A percentile compares a stretch with the other conserved stretches of the same genome.
These are phyloP conservation scores for Stephanodiscus minutulus DNA, from an alignment of 108 stramenopile genomes.

Conservation along the genomic window DNA sequence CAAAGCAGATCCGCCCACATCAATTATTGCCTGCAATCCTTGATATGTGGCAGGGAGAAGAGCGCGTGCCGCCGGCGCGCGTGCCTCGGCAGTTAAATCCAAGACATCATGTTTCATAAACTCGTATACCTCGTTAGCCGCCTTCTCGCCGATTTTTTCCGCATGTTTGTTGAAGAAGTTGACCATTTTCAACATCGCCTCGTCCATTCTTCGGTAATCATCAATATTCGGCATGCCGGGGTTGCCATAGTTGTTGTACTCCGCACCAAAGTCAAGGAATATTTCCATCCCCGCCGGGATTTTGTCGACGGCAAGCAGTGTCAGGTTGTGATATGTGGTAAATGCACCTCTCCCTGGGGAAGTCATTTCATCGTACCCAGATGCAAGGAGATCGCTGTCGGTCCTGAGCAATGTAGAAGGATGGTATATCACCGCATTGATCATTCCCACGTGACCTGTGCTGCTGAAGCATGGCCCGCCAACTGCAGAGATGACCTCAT, in stretches of 20 bases:
- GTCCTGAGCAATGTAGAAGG: slow-evolving; percentile 43
- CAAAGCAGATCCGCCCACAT: slow-evolving; percentile 71
- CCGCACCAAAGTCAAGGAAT: slow-evolving; percentile 70
- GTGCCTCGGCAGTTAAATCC: slow-evolving; percentile 58
- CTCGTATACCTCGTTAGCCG: slow-evolving; percentile 67
- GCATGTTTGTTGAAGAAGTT: slow-evolving; percentile 58
- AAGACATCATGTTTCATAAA: slow-evolving; percentile 73
- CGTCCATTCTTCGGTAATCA: slow-evolving; percentile 74
- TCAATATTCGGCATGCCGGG: slow-evolving; percentile 59
- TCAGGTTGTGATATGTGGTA: slow-evolving; percentile 65
- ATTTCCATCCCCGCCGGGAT: slow-evolving; percentile 82
- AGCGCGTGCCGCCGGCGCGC: slow-evolving; percentile 61
- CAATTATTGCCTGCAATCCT: slow-evolving; percentile 58
- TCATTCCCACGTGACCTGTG: slow-evolving; percentile 50
- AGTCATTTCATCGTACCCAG: slow-evolving; percentile 45
- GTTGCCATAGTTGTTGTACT: slow-evolving; percentile 52
- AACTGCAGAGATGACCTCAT: slow-evolving; percentile 46
- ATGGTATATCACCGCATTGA: slow-evolving; percentile 48
- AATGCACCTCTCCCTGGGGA: slow-evolving; percentile 64
- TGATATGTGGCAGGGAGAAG: slow-evolving; percentile 65
- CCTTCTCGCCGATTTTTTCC: slow-evolving; percentile 50
- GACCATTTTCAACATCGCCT: slow-evolving; percentile 58
- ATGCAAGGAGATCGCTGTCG: slow-evolving; percentile 35
- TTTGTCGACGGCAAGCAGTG: slow-evolving; percentile 55
- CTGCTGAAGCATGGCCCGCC: slow-evolving; percentile 47